Evolutionary conservation across 1,284 basidiomycete species (phyloP).

Genomic region (Retiboletus flavoniger): DNA sequence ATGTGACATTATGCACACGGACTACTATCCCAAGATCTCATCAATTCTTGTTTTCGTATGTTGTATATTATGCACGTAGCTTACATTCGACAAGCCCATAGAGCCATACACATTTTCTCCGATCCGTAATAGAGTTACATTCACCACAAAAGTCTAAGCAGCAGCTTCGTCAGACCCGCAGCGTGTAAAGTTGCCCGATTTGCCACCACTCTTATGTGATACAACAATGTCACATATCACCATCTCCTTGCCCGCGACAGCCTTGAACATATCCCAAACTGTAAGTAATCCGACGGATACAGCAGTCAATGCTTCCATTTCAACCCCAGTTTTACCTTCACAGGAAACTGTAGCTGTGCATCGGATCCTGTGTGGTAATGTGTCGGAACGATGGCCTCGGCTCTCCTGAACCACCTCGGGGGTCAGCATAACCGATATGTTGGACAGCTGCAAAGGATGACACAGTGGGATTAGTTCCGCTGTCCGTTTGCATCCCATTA

Average conservation of each 20-base stretch:
- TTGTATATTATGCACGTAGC: neutral
- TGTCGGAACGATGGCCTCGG: constrained; percentile 3
- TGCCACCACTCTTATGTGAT: constrained; percentile 69
- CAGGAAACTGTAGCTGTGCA: constrained; percentile 71
- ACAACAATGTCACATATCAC: constrained; percentile 69
- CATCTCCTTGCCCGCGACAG: constrained; percentile 84
- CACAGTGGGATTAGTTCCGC: constrained; percentile 82
- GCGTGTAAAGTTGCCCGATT: constrained; percentile 62
- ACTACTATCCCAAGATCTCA: neutral
- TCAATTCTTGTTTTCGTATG: neutral
- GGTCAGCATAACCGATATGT: constrained; percentile 62
- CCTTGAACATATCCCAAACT: constrained; percentile 93
- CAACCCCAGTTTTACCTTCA: constrained; percentile 82
- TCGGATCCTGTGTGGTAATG: constrained; percentile 49
- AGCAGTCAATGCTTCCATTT: constrained; percentile 91
- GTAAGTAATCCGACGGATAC: constrained; percentile 79
- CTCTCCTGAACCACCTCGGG: constrained; percentile 36
- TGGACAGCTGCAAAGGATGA: constrained; percentile 73
- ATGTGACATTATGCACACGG: neutral
- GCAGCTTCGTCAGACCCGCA: neutral
- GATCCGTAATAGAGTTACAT: neutral
- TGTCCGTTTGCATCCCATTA: constrained; percentile 85
- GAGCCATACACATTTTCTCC: neutral
- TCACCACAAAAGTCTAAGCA: neutral
- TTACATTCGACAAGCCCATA: neutral